Percentiles rank a stretch among this genome's conserved stretches.
phyloP scores from a whole-genome alignment of 2,329 filamentous ascomycete genomes.

The Penicillium polonicum region DNA sequence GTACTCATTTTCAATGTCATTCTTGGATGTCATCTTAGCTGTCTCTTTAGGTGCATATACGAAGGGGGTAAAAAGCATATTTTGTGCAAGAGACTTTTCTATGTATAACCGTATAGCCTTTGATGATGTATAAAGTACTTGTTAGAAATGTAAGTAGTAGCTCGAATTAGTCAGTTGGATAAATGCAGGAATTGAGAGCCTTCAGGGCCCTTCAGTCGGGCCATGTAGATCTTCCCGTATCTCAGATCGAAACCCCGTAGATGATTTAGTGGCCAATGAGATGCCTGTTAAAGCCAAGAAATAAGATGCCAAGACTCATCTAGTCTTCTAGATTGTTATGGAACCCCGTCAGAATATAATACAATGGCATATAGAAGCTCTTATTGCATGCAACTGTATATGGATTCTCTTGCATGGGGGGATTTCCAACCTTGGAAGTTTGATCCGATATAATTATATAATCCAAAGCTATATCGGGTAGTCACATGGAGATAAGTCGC shows the following conservation, averaged over 20 bases:
- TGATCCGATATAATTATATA: slow-evolving; percentile 1
- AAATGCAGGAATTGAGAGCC: not conserved
- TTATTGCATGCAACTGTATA: not conserved
- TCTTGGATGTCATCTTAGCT: no score
- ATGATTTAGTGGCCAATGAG: slow-evolving; percentile 5
- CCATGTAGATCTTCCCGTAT: slow-evolving; percentile 8
- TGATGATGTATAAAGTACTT: not conserved
- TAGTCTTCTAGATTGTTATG: not conserved
- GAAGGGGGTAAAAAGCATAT: no score
- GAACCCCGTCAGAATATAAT: not conserved
- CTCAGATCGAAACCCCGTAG: slow-evolving; percentile 5
- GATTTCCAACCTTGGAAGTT: not conserved
- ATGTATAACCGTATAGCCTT: no score
- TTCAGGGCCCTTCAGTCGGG: not conserved
- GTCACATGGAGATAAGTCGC: slow-evolving; percentile 12
- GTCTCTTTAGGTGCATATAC: no score
- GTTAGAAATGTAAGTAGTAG: not conserved
- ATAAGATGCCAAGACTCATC: slow-evolving; percentile 1
- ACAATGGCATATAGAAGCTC: not conserved
- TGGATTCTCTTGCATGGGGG: not conserved
- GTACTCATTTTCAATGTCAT: not conserved
- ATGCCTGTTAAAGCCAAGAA: not conserved
- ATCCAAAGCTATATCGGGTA: not conserved
- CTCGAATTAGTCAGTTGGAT: not conserved
- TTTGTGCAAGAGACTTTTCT: no score